Evolutionary conservation across 305 asterid species (phyloP), one percentile per base, ranked within the genome.

Genomic region (Petunia hybrid): DNA sequence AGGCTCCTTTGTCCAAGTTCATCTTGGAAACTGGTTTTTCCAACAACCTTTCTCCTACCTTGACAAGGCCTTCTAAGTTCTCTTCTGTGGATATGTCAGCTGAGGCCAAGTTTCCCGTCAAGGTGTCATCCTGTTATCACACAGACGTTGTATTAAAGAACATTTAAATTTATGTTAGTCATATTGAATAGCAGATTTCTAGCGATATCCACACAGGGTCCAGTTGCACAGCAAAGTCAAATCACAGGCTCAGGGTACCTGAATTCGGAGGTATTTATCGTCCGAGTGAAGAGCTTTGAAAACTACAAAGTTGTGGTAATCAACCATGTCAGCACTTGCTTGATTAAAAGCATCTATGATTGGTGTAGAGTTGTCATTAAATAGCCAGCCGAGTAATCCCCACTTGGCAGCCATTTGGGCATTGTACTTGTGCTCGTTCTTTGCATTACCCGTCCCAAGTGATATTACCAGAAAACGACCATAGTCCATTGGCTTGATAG

Each of bases 321-420:
- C 95, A 76, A 89, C 88, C 89, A 88, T 87, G 57, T 87, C 93
- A n/a, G 82, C 87, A 70, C 85, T 86, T 10, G 92, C 88, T 80
- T 89, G 90, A 80, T 80, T 78, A 76, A 80, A 89, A 3, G 85
- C 83, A 4, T 82, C 80, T 0, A 88, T 0, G 41, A 91, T 12
- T 53, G 95, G 95, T 59, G 88, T 82, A 5, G 85, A 67, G 13
- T 85, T 87, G 3, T 43, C 79, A 65, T 84, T 12, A 5, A 59
- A 83, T 2, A 90, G 66, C 95, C 93, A 91, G 43, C 87, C 89
- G 75, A 90, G 36, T 36, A 89, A n/a, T 42, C 95, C 93, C 95
- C 93, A 91, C 38, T 81, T 83, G 0, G 88, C 75, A 63, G 90
- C 91, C 66, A 10, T 78, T 77, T 69, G 35, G 8, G 93, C 91